Percentiles rank a stretch among this genome's conserved stretches.
phyloP scores from a whole-genome alignment of 768 basidiomycete species.

The Mycena galopus region DNA sequence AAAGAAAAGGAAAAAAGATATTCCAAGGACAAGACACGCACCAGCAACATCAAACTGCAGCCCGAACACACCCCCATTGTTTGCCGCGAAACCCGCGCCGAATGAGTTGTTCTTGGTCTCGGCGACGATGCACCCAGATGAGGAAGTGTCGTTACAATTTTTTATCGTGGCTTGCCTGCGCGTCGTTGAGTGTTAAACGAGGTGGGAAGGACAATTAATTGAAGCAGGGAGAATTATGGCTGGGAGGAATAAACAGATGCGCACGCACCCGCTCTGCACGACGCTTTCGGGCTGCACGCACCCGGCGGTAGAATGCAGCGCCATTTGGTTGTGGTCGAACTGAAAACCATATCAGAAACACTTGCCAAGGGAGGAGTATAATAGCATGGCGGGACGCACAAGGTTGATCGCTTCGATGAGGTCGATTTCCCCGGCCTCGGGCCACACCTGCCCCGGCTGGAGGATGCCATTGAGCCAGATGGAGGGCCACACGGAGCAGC shows the following conservation, averaged over 20 bases:
- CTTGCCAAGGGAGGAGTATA: neutral
- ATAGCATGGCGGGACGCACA: slow-evolving; percentile 11
- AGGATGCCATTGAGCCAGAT: slow-evolving; percentile 57
- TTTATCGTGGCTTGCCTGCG: too few species aligned
- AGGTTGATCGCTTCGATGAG: slow-evolving; percentile 34
- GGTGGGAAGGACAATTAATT: too few species aligned
- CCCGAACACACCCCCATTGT: slow-evolving; percentile 83
- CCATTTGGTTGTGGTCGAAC: slow-evolving; percentile 34
- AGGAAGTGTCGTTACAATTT: slow-evolving; percentile 62
- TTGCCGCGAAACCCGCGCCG: slow-evolving; percentile 72
- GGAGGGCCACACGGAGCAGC: slow-evolving; percentile 67
- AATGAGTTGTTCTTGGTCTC: slow-evolving; percentile 74
- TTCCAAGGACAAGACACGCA: neutral
- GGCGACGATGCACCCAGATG: slow-evolving; percentile 75
- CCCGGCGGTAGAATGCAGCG: slow-evolving; percentile 25
- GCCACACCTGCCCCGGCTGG: slow-evolving; percentile 57
- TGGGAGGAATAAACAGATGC: too few species aligned
- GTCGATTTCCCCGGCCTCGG: slow-evolving; percentile 63
- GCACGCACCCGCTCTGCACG: slow-evolving; percentile 41
- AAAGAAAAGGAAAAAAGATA: neutral
- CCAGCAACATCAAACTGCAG: slow-evolving; percentile 69
- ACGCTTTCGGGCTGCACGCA: slow-evolving; percentile 29
- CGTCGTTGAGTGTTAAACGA: too few species aligned
- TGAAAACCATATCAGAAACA: too few species aligned
- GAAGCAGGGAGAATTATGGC: too few species aligned